Conservation (phyloP, 1,139 yeast genomes). For the Suhomyces bolitotheri region DNA sequence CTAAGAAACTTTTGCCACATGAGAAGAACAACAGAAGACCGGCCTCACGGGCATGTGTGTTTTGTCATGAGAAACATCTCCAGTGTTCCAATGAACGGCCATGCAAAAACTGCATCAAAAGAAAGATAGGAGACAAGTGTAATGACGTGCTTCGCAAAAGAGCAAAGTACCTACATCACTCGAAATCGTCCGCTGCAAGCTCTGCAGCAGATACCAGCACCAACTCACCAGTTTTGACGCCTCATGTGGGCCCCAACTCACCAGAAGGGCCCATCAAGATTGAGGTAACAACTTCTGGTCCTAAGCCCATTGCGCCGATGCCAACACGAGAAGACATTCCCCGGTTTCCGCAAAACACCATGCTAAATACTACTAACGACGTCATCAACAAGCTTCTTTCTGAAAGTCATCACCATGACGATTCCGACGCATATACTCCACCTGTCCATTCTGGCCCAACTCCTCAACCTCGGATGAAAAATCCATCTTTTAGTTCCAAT, state of each 20-base stretch:
- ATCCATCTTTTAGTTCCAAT: constrained; percentile 35
- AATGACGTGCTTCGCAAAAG: constrained; percentile 60
- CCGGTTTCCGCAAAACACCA: constrained; percentile 16
- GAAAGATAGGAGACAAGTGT: constrained; percentile 57
- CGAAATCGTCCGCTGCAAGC: constrained; percentile 6
- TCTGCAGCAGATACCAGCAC: constrained; percentile 3
- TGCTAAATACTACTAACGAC: constrained; percentile 42
- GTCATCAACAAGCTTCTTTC: constrained; percentile 33
- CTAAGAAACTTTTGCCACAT: constrained; percentile 54
- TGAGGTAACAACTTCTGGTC: neutral
- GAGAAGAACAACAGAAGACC: constrained; percentile 60
- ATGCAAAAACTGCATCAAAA: constrained; percentile 65
- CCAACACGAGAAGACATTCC: constrained; percentile 4
- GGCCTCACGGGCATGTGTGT: constrained; percentile 65
- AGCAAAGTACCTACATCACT: constrained; percentile 40
- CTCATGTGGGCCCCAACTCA: constrained; percentile 1
- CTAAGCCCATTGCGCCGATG: neutral
- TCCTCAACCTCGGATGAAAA: constrained; percentile 2
- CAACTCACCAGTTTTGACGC: constrained; percentile 7
- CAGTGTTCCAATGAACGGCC: constrained; percentile 66
- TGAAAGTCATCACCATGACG: constrained; percentile 14
- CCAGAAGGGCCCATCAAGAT: neutral
- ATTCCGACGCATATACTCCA: constrained; percentile 22
- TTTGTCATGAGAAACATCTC: constrained; percentile 70
- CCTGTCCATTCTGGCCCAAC: constrained; percentile 3